These are phyloP conservation scores for Verticillium tricorpus DNA, from an alignment of 2,329 filamentous ascomycete species.

Conservation along the genomic window DNA sequence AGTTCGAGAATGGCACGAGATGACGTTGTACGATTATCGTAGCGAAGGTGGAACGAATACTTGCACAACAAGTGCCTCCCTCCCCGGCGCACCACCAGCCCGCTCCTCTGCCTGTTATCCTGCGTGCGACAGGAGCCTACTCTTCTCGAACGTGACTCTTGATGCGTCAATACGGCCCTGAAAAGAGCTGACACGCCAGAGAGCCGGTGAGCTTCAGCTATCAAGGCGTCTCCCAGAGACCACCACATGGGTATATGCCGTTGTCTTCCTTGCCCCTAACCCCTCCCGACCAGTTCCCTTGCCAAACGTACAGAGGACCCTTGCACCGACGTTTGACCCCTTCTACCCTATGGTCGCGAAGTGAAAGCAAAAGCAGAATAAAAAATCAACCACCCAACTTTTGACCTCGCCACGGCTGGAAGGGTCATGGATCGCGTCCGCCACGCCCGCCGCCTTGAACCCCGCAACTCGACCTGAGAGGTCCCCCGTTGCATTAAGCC, in stretches of 20 bases:
- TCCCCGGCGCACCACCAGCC: background rate
- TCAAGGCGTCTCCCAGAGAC: background rate
- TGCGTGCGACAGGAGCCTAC: background rate
- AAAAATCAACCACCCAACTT: background rate
- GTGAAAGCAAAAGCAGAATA: background rate
- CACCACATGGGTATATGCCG: constrained; percentile 11
- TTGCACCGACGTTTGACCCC: background rate
- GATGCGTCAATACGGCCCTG: background rate
- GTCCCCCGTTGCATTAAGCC: background rate
- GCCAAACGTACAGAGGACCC: background rate
- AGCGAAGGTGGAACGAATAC: background rate
- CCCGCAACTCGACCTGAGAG: background rate
- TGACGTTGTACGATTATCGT: background rate
- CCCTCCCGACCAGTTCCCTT: background rate
- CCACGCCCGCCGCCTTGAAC: background rate
- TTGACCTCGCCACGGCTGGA: background rate
- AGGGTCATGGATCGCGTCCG: background rate
- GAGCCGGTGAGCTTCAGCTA: background rate
- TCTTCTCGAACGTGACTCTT: background rate
- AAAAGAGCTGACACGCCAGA: background rate
- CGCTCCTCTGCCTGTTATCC: background rate
- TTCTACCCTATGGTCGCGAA: background rate
- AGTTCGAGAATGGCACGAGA: background rate
- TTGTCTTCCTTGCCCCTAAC: background rate
- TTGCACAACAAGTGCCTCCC: background rate